Percentiles rank a stretch among this genome's conserved stretches.
Conservation (phyloP, 768 basidiomycete species). For the Solioccasus polychromus region DNA sequence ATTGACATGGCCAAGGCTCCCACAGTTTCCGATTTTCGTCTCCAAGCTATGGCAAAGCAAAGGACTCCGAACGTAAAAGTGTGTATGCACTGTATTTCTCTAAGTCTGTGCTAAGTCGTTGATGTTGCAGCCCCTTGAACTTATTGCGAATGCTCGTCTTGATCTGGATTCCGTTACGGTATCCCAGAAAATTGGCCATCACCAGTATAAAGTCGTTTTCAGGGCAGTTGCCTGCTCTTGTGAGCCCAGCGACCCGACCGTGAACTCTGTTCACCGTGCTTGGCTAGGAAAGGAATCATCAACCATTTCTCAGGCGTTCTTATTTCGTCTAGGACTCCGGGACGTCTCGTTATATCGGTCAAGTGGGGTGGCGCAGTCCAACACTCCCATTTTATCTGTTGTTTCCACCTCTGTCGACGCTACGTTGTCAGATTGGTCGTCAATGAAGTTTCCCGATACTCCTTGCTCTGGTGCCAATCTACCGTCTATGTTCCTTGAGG, state of each 20-base stretch:
- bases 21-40: constrained; percentile 12
- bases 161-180: constrained; percentile 47
- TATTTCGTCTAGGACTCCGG: constrained; percentile 42
- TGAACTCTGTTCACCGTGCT: constrained; percentile 44
- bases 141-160: constrained; percentile 41
- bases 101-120: not conserved
- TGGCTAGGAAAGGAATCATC: constrained; percentile 51
- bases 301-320: constrained; percentile 42
- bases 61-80: constrained; percentile 23
- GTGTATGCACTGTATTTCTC: not conserved
- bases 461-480: constrained; percentile 52
- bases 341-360: constrained; percentile 45
- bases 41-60: constrained; percentile 9
- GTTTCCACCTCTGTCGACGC: constrained; percentile 30
- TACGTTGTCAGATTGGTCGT: constrained; percentile 60
- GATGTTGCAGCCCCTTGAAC: constrained; percentile 17
- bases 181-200: constrained; percentile 33
- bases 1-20: constrained; percentile 19
- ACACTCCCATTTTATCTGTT: constrained; percentile 30
- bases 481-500: constrained; percentile 49
- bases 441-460: constrained; percentile 38
- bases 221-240: constrained; percentile 40
- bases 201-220: constrained; percentile 44
- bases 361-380: constrained; percentile 30
- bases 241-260: constrained; percentile 46